phyloP scores from a whole-genome alignment of 345 rosid genomes.

The Linum tenue region DNA sequence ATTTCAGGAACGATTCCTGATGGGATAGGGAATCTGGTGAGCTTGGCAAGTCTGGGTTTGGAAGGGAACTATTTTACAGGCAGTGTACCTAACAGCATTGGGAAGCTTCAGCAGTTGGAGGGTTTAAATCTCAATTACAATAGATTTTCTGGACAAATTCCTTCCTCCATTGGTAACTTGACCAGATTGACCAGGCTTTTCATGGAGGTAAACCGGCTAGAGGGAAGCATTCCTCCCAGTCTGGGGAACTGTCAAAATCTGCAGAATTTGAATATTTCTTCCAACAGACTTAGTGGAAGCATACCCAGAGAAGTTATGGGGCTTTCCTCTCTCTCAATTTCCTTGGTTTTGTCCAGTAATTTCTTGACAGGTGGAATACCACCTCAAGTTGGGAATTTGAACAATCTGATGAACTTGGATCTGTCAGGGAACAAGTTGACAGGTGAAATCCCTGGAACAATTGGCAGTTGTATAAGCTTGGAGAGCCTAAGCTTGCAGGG shows the following conservation, averaged over 20 bases:
- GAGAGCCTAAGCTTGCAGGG: constrained; percentile 12
- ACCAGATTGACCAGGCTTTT: constrained; percentile 5
- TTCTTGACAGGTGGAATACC: constrained; percentile 23
- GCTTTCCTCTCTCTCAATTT: constrained; percentile 23
- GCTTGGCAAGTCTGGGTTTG: not conserved
- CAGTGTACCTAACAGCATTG: constrained; percentile 7
- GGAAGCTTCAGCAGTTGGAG: constrained; percentile 13
- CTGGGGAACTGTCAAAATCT: constrained; percentile 20
- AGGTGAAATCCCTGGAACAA: constrained; percentile 20
- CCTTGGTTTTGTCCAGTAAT: constrained; percentile 24
- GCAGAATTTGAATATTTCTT: constrained; percentile 15
- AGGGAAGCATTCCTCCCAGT: constrained; percentile 27
- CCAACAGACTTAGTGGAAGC: constrained; percentile 27
- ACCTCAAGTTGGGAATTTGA: constrained; percentile 15
- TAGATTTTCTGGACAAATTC: constrained; percentile 16
- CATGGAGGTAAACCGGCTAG: constrained; percentile 14
- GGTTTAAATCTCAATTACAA: not conserved
- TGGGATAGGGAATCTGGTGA: constrained; percentile 16
- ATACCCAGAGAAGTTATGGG: constrained; percentile 21
- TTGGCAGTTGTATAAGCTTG: constrained; percentile 16
- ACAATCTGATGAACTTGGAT: constrained; percentile 16
- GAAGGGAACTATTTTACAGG: constrained; percentile 9
- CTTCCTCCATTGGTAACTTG: constrained; percentile 22
- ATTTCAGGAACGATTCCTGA: constrained; percentile 16
- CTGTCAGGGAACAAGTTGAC: constrained; percentile 17